Conservation (phyloP, 2,329 filamentous ascomycete genomes). For the Sporothrix brunneoviolacea region DNA sequence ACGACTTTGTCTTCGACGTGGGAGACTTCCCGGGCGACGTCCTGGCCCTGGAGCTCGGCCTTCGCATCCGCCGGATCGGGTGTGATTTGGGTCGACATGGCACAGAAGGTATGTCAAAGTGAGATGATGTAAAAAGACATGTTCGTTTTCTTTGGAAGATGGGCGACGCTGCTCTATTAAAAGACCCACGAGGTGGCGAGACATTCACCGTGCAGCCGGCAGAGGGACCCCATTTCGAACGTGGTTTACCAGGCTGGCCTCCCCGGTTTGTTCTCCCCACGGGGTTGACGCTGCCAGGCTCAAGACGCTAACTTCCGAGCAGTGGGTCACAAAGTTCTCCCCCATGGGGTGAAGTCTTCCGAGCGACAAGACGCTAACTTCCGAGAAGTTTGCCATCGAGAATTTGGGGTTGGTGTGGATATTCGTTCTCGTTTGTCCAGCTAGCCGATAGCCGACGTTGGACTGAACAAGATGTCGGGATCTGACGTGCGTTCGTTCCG, state of each 20-base stretch:
- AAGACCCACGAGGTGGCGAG: too few relatives aligned
- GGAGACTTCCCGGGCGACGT: neutral
- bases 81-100: neutral
- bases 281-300: too few relatives aligned
- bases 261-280: neutral
- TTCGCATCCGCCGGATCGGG: neutral
- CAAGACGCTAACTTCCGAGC: neutral
- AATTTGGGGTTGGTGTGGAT: too few relatives aligned
- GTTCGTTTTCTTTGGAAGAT: too few relatives aligned
- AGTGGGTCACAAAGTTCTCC: neutral
- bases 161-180: too few relatives aligned
- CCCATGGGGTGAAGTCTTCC: slow-evolving; percentile 1
- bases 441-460: slow-evolving; percentile 7
- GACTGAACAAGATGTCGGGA: neutral
- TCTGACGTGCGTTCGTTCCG: too few relatives aligned
- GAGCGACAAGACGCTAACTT: neutral
- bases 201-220: too few relatives aligned
- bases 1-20: slow-evolving; percentile 7
- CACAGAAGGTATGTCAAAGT: too few relatives aligned
- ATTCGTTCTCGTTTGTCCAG: too few relatives aligned
- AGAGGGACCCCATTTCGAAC: too few relatives aligned
- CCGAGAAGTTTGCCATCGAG: slow-evolving; percentile 1
- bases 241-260: too few relatives aligned
- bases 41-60: neutral
- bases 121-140: neutral